Conservation (phyloP, 345 rosid genomes). For the Cardamine chenopodiifolia region DNA sequence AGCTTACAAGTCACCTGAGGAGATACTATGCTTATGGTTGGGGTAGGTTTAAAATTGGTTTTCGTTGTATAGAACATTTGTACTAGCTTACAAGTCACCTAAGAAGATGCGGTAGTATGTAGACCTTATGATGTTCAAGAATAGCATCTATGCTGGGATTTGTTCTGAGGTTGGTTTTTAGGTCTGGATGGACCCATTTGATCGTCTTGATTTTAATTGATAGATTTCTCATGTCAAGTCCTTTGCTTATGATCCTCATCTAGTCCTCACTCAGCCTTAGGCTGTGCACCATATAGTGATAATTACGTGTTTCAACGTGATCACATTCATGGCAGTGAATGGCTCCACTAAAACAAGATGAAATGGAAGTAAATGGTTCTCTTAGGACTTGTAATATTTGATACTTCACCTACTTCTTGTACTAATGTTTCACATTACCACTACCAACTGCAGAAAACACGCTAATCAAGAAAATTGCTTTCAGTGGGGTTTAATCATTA, state of each 20-base stretch:
- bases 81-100: conserved; percentile 18
- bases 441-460: background rate
- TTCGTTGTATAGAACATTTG: background rate
- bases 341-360: background rate
- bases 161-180: background rate
- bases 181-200: conserved; percentile 1
- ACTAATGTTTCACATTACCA: background rate
- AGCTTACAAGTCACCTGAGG: conserved; percentile 21
- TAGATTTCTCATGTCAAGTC: conserved; percentile 2
- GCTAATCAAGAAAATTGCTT: background rate
- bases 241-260: conserved; percentile 12
- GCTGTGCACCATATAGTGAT: conserved; percentile 2
- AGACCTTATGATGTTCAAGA: conserved; percentile 6
- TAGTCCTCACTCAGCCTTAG: conserved; percentile 17
- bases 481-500: background rate
- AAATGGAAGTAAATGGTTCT: background rate
- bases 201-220: background rate
- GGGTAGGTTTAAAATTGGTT: background rate
- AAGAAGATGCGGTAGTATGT: conserved; percentile 1
- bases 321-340: conserved; percentile 12
- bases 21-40: background rate
- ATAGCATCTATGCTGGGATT: conserved; percentile 1
- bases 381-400: conserved; percentile 3
- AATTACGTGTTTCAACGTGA: background rate
- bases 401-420: background rate